Conservation (phyloP, 208 protist genomes). For the Wallacemonas collosoma region DNA sequence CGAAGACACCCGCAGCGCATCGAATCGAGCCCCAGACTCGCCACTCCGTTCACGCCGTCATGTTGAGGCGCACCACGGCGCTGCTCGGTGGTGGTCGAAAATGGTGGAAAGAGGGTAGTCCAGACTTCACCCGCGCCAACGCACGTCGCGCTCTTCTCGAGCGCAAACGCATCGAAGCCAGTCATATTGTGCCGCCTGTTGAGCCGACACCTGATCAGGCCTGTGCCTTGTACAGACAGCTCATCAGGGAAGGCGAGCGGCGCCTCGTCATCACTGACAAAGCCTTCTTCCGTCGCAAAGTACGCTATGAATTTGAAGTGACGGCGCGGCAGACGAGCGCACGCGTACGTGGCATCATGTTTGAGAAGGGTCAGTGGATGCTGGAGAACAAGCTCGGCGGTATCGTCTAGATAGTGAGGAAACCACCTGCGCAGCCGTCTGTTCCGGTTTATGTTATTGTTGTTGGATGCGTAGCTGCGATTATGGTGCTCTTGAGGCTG, state of each 20-base stretch:
- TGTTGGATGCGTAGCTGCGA: too few species aligned
- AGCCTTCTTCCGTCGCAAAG: slow-evolving; percentile 64
- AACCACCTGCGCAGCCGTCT: background rate
- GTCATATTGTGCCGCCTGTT: slow-evolving; percentile 51
- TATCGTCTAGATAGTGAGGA: slow-evolving; percentile 38
- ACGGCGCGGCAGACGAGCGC: slow-evolving; percentile 84
- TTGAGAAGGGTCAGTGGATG: slow-evolving; percentile 87
- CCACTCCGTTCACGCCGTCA: slow-evolving; percentile 19
- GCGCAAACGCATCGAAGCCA: slow-evolving; percentile 57
- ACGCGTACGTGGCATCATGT: slow-evolving; percentile 90
- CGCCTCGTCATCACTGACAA: slow-evolving; percentile 76
- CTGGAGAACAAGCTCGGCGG: slow-evolving; percentile 79
- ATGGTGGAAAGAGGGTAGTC: slow-evolving; percentile 80
- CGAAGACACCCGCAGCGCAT: too few species aligned
- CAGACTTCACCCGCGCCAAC: slow-evolving; percentile 76
- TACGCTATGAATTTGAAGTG: slow-evolving; percentile 88
- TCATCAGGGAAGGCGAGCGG: slow-evolving; percentile 58
- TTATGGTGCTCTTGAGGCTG: too few species aligned
- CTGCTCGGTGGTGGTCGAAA: slow-evolving; percentile 33
- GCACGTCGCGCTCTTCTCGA: slow-evolving; percentile 61
- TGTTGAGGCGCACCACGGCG: slow-evolving; percentile 29
- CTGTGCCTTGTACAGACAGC: slow-evolving; percentile 62
- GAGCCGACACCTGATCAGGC: slow-evolving; percentile 74
- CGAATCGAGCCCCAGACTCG: background rate
- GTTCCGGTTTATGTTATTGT: too few species aligned